A percentile compares a stretch with the other conserved stretches of the same genome.
Conservation (phyloP, 2,329 filamentous ascomycete species). For the Coniella lustricola region DNA sequence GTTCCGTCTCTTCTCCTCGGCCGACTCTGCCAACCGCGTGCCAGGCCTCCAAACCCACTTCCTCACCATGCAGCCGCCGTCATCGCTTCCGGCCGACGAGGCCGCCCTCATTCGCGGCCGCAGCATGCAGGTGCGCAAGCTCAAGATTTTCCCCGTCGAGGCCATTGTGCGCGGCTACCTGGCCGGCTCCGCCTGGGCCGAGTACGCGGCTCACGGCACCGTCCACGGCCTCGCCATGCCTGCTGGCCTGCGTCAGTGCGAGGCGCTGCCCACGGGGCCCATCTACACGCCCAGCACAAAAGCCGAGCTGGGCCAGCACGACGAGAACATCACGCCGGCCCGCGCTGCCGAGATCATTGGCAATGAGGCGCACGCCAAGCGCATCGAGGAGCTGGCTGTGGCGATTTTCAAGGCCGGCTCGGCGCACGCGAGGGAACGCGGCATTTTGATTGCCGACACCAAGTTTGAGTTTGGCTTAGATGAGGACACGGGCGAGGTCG, state of each 20-base stretch:
- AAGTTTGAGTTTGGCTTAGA: slow-evolving; percentile 63
- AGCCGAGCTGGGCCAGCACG: slow-evolving; percentile 67
- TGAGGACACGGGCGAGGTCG: slow-evolving; percentile 56
- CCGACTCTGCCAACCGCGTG: slow-evolving; percentile 33
- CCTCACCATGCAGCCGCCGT: slow-evolving; percentile 36
- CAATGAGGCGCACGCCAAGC: slow-evolving; percentile 48
- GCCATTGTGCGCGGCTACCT: slow-evolving; percentile 87
- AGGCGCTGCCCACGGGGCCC: slow-evolving; percentile 57
- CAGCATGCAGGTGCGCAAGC: slow-evolving; percentile 69
- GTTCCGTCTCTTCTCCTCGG: slow-evolving; percentile 47
- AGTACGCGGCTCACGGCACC: slow-evolving; percentile 65
- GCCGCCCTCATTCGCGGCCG: slow-evolving; percentile 51
- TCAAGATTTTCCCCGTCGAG: slow-evolving; percentile 72
- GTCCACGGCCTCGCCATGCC: slow-evolving; percentile 71
- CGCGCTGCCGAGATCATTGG: slow-evolving; percentile 58
- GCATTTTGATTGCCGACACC: slow-evolving; percentile 65
- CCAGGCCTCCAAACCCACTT: slow-evolving; percentile 47
- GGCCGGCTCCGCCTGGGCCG: slow-evolving; percentile 75
- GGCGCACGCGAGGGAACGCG: slow-evolving; percentile 56
- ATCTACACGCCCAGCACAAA: slow-evolving; percentile 79
- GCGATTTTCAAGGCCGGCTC: slow-evolving; percentile 56
- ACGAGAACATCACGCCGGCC: slow-evolving; percentile 78
- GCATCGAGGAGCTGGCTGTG: slow-evolving; percentile 59
- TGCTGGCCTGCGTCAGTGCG: slow-evolving; percentile 61
- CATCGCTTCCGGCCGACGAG: slow-evolving; percentile 34